Conservation (phyloP, 768 basidiomycete species). For the Pleurotus giganteus region DNA sequence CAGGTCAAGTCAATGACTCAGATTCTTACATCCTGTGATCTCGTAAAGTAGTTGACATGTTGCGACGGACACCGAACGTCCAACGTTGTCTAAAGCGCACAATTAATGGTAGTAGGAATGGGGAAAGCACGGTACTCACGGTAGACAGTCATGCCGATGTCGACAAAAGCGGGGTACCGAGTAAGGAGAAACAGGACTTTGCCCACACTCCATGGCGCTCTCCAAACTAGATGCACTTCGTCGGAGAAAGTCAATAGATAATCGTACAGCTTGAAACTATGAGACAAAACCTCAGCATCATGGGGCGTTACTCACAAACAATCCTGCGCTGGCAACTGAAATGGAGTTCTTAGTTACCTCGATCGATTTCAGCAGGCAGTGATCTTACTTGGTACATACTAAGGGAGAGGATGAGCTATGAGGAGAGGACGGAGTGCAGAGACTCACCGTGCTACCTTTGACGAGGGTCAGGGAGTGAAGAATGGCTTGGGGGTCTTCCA, state of each 20-base stretch:
- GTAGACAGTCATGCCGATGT: slow-evolving; percentile 1
- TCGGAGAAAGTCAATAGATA: slow-evolving; percentile 7
- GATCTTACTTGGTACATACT: slow-evolving; percentile 5
- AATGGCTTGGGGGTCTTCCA: neutral
- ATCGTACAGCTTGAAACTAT: neutral
- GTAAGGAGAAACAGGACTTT: slow-evolving; percentile 9
- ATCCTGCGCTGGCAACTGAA: slow-evolving; percentile 6
- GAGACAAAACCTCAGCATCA: neutral
- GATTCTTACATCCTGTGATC: slow-evolving; percentile 5
- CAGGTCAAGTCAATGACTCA: no score
- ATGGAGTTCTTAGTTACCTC: neutral
- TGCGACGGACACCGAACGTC: neutral
- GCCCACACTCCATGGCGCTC: slow-evolving; percentile 7
- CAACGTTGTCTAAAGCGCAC: neutral
- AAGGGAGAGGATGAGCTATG: neutral
- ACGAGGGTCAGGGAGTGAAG: neutral
- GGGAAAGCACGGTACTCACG: neutral
- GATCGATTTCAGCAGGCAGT: neutral
- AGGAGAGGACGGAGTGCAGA: neutral
- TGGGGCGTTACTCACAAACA: neutral
- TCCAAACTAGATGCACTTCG: slow-evolving; percentile 5
- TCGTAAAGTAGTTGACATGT: slow-evolving; percentile 5
- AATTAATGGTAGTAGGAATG: neutral
- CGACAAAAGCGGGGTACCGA: slow-evolving; percentile 7
- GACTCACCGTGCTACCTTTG: neutral